Evolutionary conservation across 2,329 filamentous ascomycete genomes (phyloP), one percentile per base, ranked within the genome.

Genomic region (Pseudogymnoascus sp.): DNA sequence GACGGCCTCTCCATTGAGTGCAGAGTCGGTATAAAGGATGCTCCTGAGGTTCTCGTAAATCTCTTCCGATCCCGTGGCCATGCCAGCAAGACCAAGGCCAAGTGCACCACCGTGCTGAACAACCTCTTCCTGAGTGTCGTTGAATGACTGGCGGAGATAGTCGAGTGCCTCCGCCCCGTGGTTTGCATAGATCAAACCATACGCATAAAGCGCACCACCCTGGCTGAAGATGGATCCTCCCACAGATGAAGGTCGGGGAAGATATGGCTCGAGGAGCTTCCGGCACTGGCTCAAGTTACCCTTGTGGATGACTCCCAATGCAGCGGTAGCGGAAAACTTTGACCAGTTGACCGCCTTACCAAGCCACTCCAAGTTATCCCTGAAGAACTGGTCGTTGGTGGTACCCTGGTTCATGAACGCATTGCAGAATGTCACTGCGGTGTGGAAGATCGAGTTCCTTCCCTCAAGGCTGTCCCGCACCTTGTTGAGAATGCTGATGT

Each of bases 331-430:
- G 0, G 94, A 97, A 74, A 99, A 99, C 74, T 99, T 99, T 65
- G 92, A 97, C 94, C 94, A 99, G 78, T 99, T 99, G 58, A 97
- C 92, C 26, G 94, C 94, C 80, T 97, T 99, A 65, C 93, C 92
- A 3, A 99, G 79, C 94, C 94, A 99, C 68, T 99, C 94, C 23
- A 99, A 78, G 73, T 99, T 99, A 72, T 97, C 92, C 6, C 95
- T 85, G 85, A 99, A 97, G 78, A 99, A 99, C 72, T 93, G 95
- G 77, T 99, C 94, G 70, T 96, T 94, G 0, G 93, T 97, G 0
- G 94, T 99, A 64, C 94, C 95, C 61, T 96, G 92, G 74, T 99
- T 96, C 94, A 99, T 99, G 74, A 99, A 97, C 10, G 92, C 94
- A 71, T 97, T 97, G 72, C 93, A 94, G 71, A 99, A 94, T 0